Evolutionary conservation across 805 yeast genomes (phyloP), one percentile per base, ranked within the genome.

Genomic region (Pichia phayaonensis): DNA sequence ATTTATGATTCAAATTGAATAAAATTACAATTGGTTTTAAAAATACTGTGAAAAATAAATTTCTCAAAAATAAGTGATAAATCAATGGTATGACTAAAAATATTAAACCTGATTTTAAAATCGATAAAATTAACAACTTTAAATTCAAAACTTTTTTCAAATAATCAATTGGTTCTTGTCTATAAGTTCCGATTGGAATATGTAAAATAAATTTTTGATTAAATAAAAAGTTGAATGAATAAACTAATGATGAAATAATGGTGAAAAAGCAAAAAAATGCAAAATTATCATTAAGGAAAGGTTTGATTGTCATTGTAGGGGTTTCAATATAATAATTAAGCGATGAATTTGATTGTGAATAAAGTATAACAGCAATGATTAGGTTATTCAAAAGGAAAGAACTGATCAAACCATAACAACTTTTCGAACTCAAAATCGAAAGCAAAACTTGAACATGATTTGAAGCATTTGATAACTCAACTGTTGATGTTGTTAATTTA

Each of bases 131-230:
- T 42, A 38, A 64, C 64, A 23, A 57, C 36, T 49, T 31, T 8
- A 46, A 21, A 42, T 40, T 40, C 8, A 50, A 45, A 16, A 52
- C 21, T 0, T 46, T 42, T 42, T 55, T 58, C 24, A 66, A 50
- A 36, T 59, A 54, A 2, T 57, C 56, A 36, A 72, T 65, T 2
- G 81, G 83, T 15, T 67, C 71, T 4, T 61, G 56, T 49, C 74
- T 66, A 44, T 64, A 65, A 13, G 69, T 65, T 10, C 78, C 77
- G 50, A 70, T 70, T 44, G 65, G 59, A 62, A 83, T 76, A 1
- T 65, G 61, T 40, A 85, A 66, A 51, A 78, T 72, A 62, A 81
- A 81, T 54, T 79, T 69, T 60, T 82, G 84, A 50, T 78, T 72
- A 0, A 76, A 56, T 15, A 77, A 56, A 59, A 77, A 84, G 53